Evolutionary conservation across 257 asterid genomes (phyloP).

Genomic region (Thymus mandschuricus): DNA sequence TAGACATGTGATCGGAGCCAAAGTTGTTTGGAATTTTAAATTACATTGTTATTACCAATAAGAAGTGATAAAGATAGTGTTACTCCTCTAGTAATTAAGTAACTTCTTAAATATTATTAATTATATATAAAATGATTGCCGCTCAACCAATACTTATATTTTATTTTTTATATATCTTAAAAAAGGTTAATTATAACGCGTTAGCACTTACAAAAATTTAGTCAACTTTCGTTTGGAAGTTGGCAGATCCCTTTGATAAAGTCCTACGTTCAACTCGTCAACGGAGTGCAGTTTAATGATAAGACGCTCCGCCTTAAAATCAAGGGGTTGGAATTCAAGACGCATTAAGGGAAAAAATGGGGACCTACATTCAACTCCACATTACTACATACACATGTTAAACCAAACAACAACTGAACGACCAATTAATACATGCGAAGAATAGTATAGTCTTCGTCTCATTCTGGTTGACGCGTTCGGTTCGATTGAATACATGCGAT

Average conservation of each 20-base stretch:
- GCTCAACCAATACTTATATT: slow-evolving; percentile 12
- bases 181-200: background rate
- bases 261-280: background rate
- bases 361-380: too few relatives aligned
- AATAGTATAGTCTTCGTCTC: too few relatives aligned
- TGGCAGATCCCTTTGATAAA: background rate
- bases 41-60: background rate
- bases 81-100: background rate
- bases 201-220: background rate
- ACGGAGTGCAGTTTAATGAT: too few relatives aligned
- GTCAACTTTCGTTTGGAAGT: slow-evolving; percentile 6
- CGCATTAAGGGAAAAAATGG: too few relatives aligned
- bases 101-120: background rate
- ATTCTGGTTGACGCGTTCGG: too few relatives aligned
- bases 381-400: too few relatives aligned
- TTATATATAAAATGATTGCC: background rate
- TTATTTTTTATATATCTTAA: background rate
- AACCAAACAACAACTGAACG: too few relatives aligned
- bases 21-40: background rate
- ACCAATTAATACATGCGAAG: too few relatives aligned
- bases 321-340: too few relatives aligned
- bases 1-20: background rate
- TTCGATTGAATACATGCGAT: too few relatives aligned
- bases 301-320: too few relatives aligned
- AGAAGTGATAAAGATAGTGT: background rate